Conservation (phyloP, 2,329 filamentous ascomycete species). For the Botrytis medusae region DNA sequence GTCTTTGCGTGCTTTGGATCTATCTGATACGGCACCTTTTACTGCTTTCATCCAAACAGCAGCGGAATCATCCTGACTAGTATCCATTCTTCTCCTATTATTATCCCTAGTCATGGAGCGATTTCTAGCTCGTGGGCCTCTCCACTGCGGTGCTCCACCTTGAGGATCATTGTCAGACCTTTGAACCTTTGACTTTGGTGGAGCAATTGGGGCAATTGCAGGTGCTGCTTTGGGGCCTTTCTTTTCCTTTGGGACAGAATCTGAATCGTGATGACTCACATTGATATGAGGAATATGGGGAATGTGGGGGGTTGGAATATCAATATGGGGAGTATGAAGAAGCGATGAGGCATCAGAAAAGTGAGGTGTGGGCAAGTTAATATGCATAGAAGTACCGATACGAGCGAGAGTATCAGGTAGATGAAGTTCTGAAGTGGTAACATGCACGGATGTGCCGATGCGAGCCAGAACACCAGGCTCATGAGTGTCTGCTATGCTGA, state of each 20-base stretch:
- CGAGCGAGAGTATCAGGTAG: background rate
- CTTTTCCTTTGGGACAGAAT: background rate
- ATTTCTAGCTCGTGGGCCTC: constrained; percentile 19
- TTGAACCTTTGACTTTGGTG: background rate
- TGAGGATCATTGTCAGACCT: background rate
- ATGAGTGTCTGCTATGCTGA: too few relatives aligned
- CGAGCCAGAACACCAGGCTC: background rate
- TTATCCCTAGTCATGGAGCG: constrained; percentile 11
- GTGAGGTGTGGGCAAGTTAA: constrained; percentile 3
- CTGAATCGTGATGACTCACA: background rate
- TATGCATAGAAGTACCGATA: background rate
- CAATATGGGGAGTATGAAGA: constrained; percentile 7
- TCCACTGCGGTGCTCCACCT: constrained; percentile 12
- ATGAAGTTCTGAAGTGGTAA: background rate
- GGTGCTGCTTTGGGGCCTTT: background rate
- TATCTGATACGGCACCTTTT: constrained; percentile 11
- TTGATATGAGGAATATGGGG: constrained; percentile 10
- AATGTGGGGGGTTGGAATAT: background rate
- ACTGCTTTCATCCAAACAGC: constrained; percentile 21
- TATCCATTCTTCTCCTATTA: constrained; percentile 18
- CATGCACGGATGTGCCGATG: background rate
- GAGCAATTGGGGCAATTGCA: background rate
- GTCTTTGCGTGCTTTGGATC: constrained; percentile 10
- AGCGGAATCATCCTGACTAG: constrained; percentile 19
- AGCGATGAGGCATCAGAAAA: background rate